These are phyloP conservation scores for Boletus tomentosulus DNA, from an alignment of 768 basidiomycete species.

Conservation along the genomic window DNA sequence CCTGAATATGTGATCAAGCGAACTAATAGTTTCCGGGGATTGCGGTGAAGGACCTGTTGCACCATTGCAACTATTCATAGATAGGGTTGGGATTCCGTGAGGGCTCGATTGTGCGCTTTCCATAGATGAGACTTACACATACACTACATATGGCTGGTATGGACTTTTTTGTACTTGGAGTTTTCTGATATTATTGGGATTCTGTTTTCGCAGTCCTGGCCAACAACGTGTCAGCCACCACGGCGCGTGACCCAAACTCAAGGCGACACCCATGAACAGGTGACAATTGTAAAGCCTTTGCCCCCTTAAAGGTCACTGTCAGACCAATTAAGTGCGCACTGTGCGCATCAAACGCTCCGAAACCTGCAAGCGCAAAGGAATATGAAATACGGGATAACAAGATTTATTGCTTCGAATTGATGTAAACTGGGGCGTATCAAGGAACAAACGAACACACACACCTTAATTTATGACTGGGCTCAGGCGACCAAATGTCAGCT, in stretches of 20 bases:
- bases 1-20: slow-evolving; percentile 23
- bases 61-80: slow-evolving; percentile 19
- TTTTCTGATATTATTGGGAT: slow-evolving; percentile 3
- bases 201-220: slow-evolving; percentile 1
- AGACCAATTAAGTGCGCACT: slow-evolving; percentile 10
- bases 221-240: slow-evolving; percentile 16
- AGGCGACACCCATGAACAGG: slow-evolving; percentile 10
- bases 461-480: slow-evolving; percentile 2
- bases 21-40: slow-evolving; percentile 5
- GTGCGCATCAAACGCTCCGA: slow-evolving; percentile 9
- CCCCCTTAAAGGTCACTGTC: slow-evolving; percentile 2
- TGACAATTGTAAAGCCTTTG: slow-evolving; percentile 10
- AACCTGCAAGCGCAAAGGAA: slow-evolving; percentile 8
- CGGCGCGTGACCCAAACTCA: slow-evolving; percentile 13
- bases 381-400: slow-evolving; percentile 17
- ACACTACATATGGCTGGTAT: slow-evolving; percentile 1
- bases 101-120: slow-evolving; percentile 2
- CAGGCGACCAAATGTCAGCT: neutral
- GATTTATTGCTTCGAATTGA: slow-evolving; percentile 6
- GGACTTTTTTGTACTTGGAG: neutral
- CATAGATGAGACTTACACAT: slow-evolving; percentile 20
- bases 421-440: slow-evolving; percentile 8
- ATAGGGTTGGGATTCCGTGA: slow-evolving; percentile 10
- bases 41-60: slow-evolving; percentile 1
- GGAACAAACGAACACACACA: slow-evolving; percentile 6